Percentiles rank a stretch among this genome's conserved stretches.
phyloP scores from a whole-genome alignment of 805 yeast genomes.

The Clavispora santaluciae region DNA sequence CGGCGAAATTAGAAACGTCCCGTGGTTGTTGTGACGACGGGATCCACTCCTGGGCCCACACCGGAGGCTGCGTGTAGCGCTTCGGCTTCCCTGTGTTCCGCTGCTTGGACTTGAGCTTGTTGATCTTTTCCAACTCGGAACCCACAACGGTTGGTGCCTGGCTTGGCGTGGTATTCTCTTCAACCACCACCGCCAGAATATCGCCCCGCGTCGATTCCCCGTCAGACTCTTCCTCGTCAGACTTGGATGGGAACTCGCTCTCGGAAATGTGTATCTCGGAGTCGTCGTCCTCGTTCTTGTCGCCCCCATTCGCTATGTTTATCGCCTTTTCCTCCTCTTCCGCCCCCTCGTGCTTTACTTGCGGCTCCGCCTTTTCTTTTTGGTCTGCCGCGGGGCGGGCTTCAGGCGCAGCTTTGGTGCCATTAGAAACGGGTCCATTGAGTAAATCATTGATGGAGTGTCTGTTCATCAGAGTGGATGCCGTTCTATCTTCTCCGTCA shows the following conservation, averaged over 20 bases:
- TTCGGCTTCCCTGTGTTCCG: constrained; percentile 45
- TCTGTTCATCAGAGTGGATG: constrained; percentile 9
- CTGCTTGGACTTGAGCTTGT: constrained; percentile 12
- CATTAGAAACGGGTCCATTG: constrained; percentile 6
- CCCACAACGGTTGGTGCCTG: neutral
- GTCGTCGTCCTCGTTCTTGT: neutral
- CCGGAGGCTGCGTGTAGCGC: constrained; percentile 61
- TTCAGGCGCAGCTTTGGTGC: neutral
- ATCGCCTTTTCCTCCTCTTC: neutral
- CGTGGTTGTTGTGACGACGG: constrained; percentile 12
- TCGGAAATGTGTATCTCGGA: neutral
- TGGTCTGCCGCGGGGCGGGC: neutral
- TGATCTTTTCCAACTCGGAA: constrained; percentile 23
- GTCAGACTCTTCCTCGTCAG: neutral
- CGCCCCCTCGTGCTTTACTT: neutral
- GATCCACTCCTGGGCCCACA: constrained; percentile 78
- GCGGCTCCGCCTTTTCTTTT: neutral
- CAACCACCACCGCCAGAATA: neutral
- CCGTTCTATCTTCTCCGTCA: constrained; percentile 4
- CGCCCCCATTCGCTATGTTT: neutral
- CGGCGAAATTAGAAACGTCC: neutral
- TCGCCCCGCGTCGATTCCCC: neutral
- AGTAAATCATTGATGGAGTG: constrained; percentile 16
- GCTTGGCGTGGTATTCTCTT: neutral
- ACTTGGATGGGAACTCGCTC: neutral